Base-by-base conservation (phyloP, 1,284 basidiomycete genomes). In the Kwoniella shivajii region DNA sequence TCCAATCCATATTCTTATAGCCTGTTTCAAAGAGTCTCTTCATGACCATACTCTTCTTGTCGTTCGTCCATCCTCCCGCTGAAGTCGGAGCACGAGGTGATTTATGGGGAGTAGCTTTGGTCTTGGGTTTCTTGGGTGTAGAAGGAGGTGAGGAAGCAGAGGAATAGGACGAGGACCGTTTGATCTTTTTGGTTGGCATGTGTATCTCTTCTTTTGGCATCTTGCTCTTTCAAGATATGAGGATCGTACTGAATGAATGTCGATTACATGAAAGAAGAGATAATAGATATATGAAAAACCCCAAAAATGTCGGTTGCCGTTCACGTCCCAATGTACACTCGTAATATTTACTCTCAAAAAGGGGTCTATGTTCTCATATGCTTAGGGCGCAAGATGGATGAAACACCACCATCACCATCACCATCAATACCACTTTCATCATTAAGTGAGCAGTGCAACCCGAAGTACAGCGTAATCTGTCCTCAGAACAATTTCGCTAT, bases 1-100 rank as follows among this genome's bases (percentile, higher is more conserved):
- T 45, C 60, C 56, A 58, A 36, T 61, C 56, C 60, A 61, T 57
- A 38, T 55, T 22, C 39, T 49, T 55, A 38, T 55, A 58, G 1
- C 38, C 60, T 3, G 60, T 61, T 37, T 61, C 56, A n/a, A 58
- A 18, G 11, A 31, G 42, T 22, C 38, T 36, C 39, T 26, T 58
- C n/a, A 50, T 46, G 11, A 58, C 20, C 1, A 48, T 22, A 6
- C 34, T 30, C 27, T 61, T 58, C 37, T 37, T 52, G 18, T 54
- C 52, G 49, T 50, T 45, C 2, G 55, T 57, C 60, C 60, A 61
- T 2, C 10, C 26, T 26, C 22, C 27, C 1, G 54, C 31, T 27
- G 46, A 22, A 29, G 27, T 18, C 9, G 53, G 22, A 10, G 45
- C 42, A 6, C 38, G 1, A 20, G 54, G 41, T 33, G 41, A 27